Evolutionary conservation across 2,329 filamentous ascomycete genomes (phyloP).

Genomic region (Zopfia rhizophila): DNA sequence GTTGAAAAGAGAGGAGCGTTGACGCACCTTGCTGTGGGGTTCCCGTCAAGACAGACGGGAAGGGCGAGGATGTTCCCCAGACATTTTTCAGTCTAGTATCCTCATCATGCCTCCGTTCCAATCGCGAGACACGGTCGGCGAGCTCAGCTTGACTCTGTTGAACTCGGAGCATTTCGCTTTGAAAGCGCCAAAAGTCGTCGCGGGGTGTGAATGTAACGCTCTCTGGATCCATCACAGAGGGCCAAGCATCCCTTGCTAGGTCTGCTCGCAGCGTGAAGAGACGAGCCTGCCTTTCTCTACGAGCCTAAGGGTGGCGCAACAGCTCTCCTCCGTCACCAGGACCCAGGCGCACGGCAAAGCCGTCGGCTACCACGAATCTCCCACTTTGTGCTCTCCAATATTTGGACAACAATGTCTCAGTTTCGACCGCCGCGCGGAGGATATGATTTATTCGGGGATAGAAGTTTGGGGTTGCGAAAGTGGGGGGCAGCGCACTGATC

Average conservation of each 20-base stretch:
- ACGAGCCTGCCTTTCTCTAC: conserved; percentile 25
- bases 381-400: conserved; percentile 8
- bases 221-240: conserved; percentile 69
- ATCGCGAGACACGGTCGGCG: conserved; percentile 67
- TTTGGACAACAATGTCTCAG: conserved; percentile 1
- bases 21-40: conserved; percentile 85
- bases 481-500: too few relatives aligned
- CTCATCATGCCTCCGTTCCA: conserved; percentile 71
- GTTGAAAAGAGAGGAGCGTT: neutral
- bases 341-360: conserved; percentile 31
- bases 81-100: conserved; percentile 79
- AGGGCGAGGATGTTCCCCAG: conserved; percentile 86
- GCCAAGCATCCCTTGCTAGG: conserved; percentile 43
- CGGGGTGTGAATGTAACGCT: conserved; percentile 69
- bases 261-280: conserved; percentile 30
- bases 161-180: conserved; percentile 70
- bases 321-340: conserved; percentile 30
- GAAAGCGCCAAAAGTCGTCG: conserved; percentile 72
- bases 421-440: conserved; percentile 7
- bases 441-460: conserved; percentile 7
- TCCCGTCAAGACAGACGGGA: conserved; percentile 83
- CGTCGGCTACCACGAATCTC: conserved; percentile 22
- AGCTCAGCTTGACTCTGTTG: conserved; percentile 70
- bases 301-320: conserved; percentile 15
- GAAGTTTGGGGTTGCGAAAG: conserved; percentile 3